A percentile compares a stretch with the other conserved stretches of the same genome.
phyloP scores from a whole-genome alignment of 2,329 filamentous ascomycete species.

The Fusarium compactum region DNA sequence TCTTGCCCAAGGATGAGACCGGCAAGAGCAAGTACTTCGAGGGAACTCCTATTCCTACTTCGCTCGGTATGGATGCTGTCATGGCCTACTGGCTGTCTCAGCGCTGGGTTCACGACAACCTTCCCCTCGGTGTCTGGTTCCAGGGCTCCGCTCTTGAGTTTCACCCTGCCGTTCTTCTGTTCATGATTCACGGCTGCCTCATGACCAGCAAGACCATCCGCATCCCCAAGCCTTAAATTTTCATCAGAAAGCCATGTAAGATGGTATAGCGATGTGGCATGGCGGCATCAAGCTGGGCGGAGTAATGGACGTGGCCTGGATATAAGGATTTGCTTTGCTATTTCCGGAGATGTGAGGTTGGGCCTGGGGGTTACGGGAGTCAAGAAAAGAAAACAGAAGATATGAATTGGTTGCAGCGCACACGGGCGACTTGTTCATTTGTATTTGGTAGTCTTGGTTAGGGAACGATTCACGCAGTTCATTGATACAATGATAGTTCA shows the following conservation, averaged over 20 bases:
- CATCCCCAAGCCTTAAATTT: slow-evolving; percentile 83
- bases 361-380: background rate
- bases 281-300: slow-evolving; percentile 4
- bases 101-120: slow-evolving; percentile 79
- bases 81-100: slow-evolving; percentile 92
- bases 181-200: slow-evolving; percentile 87
- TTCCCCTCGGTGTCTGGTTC: slow-evolving; percentile 81
- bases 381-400: slow-evolving; percentile 7
- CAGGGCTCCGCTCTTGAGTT: slow-evolving; percentile 79
- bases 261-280: slow-evolving; percentile 21
- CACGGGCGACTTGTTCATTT: slow-evolving; percentile 16
- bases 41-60: slow-evolving; percentile 95
- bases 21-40: slow-evolving; percentile 98
- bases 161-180: slow-evolving; percentile 84
- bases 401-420: slow-evolving; percentile 12
- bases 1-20: slow-evolving; percentile 88
- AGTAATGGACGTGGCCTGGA: slow-evolving; percentile 4
- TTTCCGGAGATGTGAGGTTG: background rate
- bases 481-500: slow-evolving; percentile 45
- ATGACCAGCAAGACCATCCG: slow-evolving; percentile 97
- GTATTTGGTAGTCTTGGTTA: slow-evolving; percentile 32
- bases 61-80: slow-evolving; percentile 79
- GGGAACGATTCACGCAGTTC: slow-evolving; percentile 45
- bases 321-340: slow-evolving; percentile 2
- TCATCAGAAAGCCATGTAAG: slow-evolving; percentile 28